These are phyloP conservation scores for Leptographium galeiforme DNA, from an alignment of 2,329 filamentous ascomycete genomes.

Conservation along the genomic window DNA sequence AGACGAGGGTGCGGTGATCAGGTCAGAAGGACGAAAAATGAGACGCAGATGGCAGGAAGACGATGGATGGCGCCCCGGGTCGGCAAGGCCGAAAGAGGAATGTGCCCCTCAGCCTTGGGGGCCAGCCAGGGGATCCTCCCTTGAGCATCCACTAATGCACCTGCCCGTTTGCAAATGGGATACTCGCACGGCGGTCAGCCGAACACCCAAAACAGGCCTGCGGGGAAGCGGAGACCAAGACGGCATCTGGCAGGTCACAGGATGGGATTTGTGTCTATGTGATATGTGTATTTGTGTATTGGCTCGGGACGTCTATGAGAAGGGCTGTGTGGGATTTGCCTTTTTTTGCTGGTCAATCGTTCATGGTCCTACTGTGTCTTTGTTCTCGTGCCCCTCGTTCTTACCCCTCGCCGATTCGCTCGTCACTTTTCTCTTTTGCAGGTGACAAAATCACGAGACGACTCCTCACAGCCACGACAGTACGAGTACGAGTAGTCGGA, in stretches of 20 bases:
- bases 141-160: not conserved
- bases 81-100: not conserved
- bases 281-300: not conserved
- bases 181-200: too few relatives aligned
- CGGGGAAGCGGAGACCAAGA: not conserved
- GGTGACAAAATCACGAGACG: too few relatives aligned
- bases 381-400: too few relatives aligned
- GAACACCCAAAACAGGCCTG: not conserved
- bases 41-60: not conserved
- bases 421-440: too few relatives aligned
- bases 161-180: not conserved
- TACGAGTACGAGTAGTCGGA: not conserved
- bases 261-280: not conserved
- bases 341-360: too few relatives aligned
- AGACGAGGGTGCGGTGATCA: not conserved
- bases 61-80: not conserved
- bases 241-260: not conserved
- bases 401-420: too few relatives aligned
- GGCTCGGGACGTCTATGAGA: not conserved
- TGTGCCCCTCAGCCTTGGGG: not conserved
- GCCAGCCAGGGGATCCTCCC: not conserved
- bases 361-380: too few relatives aligned
- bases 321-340: too few relatives aligned
- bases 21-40: not conserved
- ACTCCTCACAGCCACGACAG: too few relatives aligned